Base-by-base conservation (phyloP, 2,329 filamentous ascomycete genomes). In the Neopestalotiopsis sp. region DNA sequence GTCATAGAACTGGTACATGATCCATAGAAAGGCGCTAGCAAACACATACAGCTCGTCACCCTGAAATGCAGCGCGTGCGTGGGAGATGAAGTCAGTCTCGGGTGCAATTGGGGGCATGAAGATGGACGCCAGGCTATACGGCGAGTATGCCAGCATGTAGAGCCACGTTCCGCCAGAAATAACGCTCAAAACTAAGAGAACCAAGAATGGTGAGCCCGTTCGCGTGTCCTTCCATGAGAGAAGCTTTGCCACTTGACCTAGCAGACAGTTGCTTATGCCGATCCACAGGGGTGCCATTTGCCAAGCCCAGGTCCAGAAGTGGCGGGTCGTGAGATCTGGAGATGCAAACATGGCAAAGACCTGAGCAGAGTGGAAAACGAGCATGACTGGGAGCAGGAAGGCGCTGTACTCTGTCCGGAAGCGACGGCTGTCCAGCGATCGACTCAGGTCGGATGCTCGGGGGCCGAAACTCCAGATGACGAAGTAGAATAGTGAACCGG, bases 291-390 rank as follows among this genome's bases (percentile, higher is more conserved):
- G 74, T 20, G 67, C 57, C 53, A 74, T 61, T 65, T 76, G 75
- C 75, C 74, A 76, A 20, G 72, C 73, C 73, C 73, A 76, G 14
- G 71, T 70, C 74, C 73, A 74, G 38, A 67, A 74, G 59, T 76
- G 73, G 2, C 73, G 71, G 1, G 69, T 72, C 20, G 65, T 53
- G 3, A 58, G 40, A 14, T 75, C 72, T 0, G 71, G 71, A 3
- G 71, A 65, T 4, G 74, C 58, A 20, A 20, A 58, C 7, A 14
- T 14, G 24, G 65, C 67, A 17, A 73, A 70, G 7, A 75, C 69
- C 56, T 73, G 67, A 17, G 67, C 64, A 10, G 72, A 74, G 65
- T 76, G 74, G n/a, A 77, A 65, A 9, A 64, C 13, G 5, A 76
- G 56, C 9, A 74, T 38, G 30, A 74, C 32, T 3, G 67, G 70